phyloP scores from a whole-genome alignment of 2,329 filamentous ascomycete genomes.

The Peltaster fructicola region DNA sequence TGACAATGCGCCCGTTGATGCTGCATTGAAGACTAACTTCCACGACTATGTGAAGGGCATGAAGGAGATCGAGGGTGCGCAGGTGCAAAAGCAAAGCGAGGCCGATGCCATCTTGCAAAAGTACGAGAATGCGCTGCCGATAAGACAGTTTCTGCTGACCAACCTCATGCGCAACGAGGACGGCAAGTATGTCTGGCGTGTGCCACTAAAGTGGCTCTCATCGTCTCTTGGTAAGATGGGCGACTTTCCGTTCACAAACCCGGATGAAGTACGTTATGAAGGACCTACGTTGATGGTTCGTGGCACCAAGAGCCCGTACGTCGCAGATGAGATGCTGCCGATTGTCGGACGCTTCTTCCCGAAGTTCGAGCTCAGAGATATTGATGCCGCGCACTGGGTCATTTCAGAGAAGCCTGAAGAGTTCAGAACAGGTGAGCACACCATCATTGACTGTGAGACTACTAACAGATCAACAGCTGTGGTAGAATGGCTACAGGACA shows the following conservation, averaged over 20 bases:
- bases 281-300: slow-evolving; percentile 68
- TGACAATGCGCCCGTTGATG: slow-evolving; percentile 82
- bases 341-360: slow-evolving; percentile 70
- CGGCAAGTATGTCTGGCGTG: slow-evolving; percentile 51
- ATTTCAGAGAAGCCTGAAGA: slow-evolving; percentile 73
- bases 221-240: slow-evolving; percentile 56
- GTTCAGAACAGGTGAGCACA: slow-evolving; percentile 48
- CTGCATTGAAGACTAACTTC: slow-evolving; percentile 56
- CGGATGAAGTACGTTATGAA: slow-evolving; percentile 48
- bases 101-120: slow-evolving; percentile 62
- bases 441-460: slow-evolving; percentile 4
- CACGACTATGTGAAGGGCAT: slow-evolving; percentile 68
- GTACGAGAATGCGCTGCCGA: slow-evolving; percentile 55
- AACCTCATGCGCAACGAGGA: slow-evolving; percentile 50
- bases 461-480: slow-evolving; percentile 36
- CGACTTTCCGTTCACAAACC: slow-evolving; percentile 72
- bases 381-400: slow-evolving; percentile 73
- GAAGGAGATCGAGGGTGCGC: slow-evolving; percentile 56
- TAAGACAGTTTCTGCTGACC: slow-evolving; percentile 82
- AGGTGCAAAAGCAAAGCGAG: slow-evolving; percentile 51
- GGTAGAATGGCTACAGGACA: slow-evolving; percentile 44
- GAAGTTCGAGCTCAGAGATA: slow-evolving; percentile 50
- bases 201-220: slow-evolving; percentile 57
- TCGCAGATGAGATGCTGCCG: slow-evolving; percentile 65
- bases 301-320: slow-evolving; percentile 60